phyloP scores from a whole-genome alignment of 345 rosid species.

The Salix viminalis region DNA sequence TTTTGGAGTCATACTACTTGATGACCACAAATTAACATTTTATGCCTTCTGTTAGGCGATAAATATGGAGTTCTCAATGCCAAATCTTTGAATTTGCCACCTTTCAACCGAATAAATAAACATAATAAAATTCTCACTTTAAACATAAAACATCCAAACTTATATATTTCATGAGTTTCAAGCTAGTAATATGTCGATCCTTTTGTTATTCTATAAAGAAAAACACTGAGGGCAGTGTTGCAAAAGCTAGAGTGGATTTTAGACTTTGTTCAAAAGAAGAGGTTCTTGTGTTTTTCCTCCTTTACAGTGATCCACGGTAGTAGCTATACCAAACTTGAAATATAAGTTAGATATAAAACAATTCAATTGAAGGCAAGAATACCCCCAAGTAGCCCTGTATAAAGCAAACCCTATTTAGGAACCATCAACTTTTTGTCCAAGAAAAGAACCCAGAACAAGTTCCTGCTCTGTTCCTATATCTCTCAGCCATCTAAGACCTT shows the following conservation, averaged over 20 bases:
- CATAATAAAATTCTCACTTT: background rate
- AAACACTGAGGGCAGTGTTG: background rate
- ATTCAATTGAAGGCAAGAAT: constrained; percentile 25
- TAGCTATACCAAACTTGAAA: constrained; percentile 29
- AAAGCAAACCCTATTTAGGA: background rate
- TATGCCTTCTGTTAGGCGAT: background rate
- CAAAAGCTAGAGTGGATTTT: background rate
- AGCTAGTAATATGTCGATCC: background rate
- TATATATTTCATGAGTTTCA: background rate
- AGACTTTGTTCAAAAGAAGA: background rate
- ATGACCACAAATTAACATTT: background rate
- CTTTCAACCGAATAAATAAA: background rate
- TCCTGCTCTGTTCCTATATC: background rate
- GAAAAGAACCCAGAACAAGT: constrained; percentile 7
- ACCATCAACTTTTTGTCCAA: background rate
- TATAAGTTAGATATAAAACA: constrained; percentile 18
- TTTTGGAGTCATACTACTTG: background rate
- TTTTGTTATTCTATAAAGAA: too few relatives aligned
- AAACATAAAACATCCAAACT: background rate
- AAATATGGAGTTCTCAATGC: background rate
- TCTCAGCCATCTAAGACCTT: background rate
- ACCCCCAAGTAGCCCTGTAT: background rate
- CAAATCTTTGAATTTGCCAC: background rate
- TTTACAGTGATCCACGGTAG: background rate
- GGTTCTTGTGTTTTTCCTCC: constrained; percentile 1